Evolutionary conservation across 2,329 filamentous ascomycete genomes (phyloP), one percentile per base, ranked within the genome.

Genomic region (Pseudohalonectria lignicola): DNA sequence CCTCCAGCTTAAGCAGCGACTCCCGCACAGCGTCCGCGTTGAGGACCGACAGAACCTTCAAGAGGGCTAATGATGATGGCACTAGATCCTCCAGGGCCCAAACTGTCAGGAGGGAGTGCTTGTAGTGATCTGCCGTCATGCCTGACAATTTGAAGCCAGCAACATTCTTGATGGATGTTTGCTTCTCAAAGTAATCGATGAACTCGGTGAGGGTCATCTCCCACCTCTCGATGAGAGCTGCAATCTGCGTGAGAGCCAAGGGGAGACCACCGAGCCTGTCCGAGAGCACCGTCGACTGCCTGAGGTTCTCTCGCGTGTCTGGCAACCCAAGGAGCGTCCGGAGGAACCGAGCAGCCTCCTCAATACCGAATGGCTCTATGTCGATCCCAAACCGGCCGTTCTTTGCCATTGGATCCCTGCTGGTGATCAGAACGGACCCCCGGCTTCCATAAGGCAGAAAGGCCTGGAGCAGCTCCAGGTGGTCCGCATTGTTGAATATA

Each of bases 101-200:
- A 5, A 37, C 36, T n/a, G 36, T 37, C n/a, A 31, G n/a, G n/a
- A 37, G 25, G 13, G 36, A 37, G 28, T 37, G 36, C 16, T 30
- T 30, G 19, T 37, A 37, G 13, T 37, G 36, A 8, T 29, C 25
- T 19, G n/a, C 16, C 9, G 18, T n/a, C 30, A 31, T 7, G 13
- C 13, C 30, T 15, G 30, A 17, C 7, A 15, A 7, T 31, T 17
- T 12, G 11, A 7, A 9, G 7, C n/a, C 11, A 15, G 30, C 30
- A 31, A 31, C 16, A 9, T 9, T 9, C 30, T 31, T 17, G 15
- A 31, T 31, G 9, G 30, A 31, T 7, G 8, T 17, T 17, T 31
- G 30, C 8, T 31, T 31, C 15, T 31, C 11, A 17, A 31, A 15
- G n/a, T 13, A 31, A 7, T 15, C 30, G 30, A 15, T 12, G 15